A percentile compares a stretch with the other conserved stretches of the same genome.
phyloP scores from a whole-genome alignment of 2,329 filamentous ascomycete genomes.

The Monosporascus ibericus region DNA sequence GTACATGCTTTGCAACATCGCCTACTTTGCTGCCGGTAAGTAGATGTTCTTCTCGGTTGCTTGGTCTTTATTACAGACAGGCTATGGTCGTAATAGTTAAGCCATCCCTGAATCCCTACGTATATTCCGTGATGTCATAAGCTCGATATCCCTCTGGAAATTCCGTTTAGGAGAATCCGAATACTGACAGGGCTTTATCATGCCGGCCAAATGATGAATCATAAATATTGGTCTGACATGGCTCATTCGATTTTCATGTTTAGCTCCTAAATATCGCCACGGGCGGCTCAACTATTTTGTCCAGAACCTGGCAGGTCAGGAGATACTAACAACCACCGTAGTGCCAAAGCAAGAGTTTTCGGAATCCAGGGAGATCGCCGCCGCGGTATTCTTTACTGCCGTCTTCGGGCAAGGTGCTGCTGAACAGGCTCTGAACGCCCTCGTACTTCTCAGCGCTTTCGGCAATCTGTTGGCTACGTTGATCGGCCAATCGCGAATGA shows the following conservation, averaged over 20 bases:
- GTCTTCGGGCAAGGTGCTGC: conserved; percentile 47
- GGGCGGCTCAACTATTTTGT: too few species aligned
- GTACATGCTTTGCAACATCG: conserved; percentile 54
- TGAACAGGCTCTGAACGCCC: conserved; percentile 47
- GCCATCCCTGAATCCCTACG: too few species aligned
- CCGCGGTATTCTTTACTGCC: conserved; percentile 50
- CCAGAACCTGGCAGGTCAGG: too few species aligned
- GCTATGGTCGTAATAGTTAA: too few species aligned
- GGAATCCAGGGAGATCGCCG: conserved; percentile 44
- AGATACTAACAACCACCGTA: conserved; percentile 5
- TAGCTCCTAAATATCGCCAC: too few species aligned
- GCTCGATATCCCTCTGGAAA: too few species aligned
- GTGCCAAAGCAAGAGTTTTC: conserved; percentile 47
- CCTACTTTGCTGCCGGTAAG: conserved; percentile 49
- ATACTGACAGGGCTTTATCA: too few species aligned
- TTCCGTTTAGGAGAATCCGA: too few species aligned
- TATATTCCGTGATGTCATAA: too few species aligned
- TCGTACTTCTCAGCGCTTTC: conserved; percentile 52
- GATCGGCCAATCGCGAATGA: conserved; percentile 49
- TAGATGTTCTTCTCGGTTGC: not conserved
- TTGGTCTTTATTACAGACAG: not conserved
- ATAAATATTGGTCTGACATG: too few species aligned
- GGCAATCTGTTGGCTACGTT: conserved; percentile 51
- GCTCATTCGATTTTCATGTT: too few species aligned
- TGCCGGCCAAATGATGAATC: too few species aligned